Base-by-base conservation (phyloP, 129 eudicot species). In the Pseudognaphalium luteoalbum region DNA sequence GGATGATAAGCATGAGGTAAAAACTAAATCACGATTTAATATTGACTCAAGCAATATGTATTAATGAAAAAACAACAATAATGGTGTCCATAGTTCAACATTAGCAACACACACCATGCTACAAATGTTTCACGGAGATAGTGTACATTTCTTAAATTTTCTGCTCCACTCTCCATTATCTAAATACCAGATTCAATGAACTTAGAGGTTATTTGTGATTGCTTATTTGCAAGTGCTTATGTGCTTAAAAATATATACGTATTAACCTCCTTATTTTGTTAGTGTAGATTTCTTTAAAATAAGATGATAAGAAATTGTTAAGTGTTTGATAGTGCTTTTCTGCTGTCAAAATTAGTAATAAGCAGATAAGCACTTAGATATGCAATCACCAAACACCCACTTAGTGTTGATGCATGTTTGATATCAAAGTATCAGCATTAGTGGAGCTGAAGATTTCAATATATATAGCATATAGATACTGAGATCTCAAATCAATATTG, bases 1-100 rank as follows among this genome's bases (percentile, higher is more conserved):
- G 39, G 72, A 80, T 74, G 32, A 72, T 25, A 68, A 9, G 20
- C 86, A 80, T 28, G 56, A 50, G 76, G 80, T 41, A 77, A 54
- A 16, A 56, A 57, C 57, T 41, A 78, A 70, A 59, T 52, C 51
- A 37, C 5, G 9, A 70, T 30, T 70, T 78, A 29, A 20, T 42
- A 69, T 41, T 57, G 50, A 68, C 10, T 42, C 81, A 77, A 52
- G 37, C n/a, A 7, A 15, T 52, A 52, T 66, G 11, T 47, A 14
- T 50, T 19, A 47, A 65, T 16, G 33, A 75, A 64, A 35, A 12
- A 64, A 34, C 35, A 65, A 52, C 54, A 50, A 20, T 51, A 32
- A 50, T 51, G 37, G 29, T n/a, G 21, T 66, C 57, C 56, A 52
- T 50, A 76, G 21, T 50, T 33, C 58, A 66, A 21, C 41, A 52